Base-by-base conservation (phyloP, 495 filamentous ascomycete genomes). In the Trichoderma gamsii region DNA sequence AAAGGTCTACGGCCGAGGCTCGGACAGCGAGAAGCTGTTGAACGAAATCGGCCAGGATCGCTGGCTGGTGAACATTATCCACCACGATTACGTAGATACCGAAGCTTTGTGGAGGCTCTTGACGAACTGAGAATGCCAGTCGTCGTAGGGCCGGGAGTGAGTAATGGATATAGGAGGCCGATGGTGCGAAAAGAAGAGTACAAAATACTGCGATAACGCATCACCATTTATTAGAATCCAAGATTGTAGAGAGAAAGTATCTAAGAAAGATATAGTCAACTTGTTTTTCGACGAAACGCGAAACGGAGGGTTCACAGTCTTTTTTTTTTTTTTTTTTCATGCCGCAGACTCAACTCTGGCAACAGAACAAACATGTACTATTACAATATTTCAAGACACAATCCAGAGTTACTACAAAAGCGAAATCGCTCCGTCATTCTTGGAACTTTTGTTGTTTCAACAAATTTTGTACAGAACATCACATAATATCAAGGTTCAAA, bases 11-110 rank as follows among this genome's bases (percentile, higher is more conserved):
- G 85, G 84, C 4, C 80, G 85, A 63, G 83, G 85, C 23, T 88
- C 87, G 1, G 76, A 75, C 66, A 90, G 88, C 65, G 86, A 87
- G 72, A 85, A 84, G 70, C 82, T 96, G 72, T 78, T 97, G 13
- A 84, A 89, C 66, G 71, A 76, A 3, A 76, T 88, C n/a, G 85
- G 85, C 72, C 81, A 83, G 23, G 92, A 90, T 68, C 82, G 83
- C 65, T 97, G 92, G 91, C 78, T 97, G 68, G 92, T 97, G 61
- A 97, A 95, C 79, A 86, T 97, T 66, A 93, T 97, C 69, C 90
- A 92, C 69, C 93, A 97, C 74, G 87, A 89, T 52, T 97, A 87
- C 79, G 83, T 90, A 16, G 84, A 91, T 43, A 77, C 78, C 67
- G 81, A 87, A 44, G 86, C 82, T 16, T 75, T 93, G 70, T 93